phyloP scores from a whole-genome alignment of 2,329 filamentous ascomycete genomes.

The Ophiostoma angusticollis region DNA sequence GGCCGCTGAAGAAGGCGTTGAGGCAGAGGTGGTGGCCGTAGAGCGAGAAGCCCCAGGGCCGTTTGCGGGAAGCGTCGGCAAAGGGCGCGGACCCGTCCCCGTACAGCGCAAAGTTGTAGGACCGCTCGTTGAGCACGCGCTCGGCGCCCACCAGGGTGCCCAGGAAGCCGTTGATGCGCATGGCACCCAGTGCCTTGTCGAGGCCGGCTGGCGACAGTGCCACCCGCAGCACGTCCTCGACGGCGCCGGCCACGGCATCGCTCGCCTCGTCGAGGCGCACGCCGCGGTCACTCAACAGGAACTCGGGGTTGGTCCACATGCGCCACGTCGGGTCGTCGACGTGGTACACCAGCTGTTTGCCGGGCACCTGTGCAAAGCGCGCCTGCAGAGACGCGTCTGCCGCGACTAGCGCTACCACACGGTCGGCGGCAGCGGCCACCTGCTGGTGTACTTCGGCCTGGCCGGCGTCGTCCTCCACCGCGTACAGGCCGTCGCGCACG shows the following conservation, averaged over 20 bases:
- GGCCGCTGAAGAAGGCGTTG: conserved; percentile 52
- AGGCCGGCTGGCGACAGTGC: conserved; percentile 60
- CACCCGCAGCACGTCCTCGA: conserved; percentile 41
- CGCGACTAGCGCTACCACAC: conserved; percentile 32
- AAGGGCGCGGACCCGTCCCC: background rate
- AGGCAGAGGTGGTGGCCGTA: conserved; percentile 73
- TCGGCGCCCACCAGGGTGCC: conserved; percentile 52
- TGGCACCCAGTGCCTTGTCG: conserved; percentile 53
- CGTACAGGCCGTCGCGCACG: background rate
- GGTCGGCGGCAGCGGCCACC: conserved; percentile 40
- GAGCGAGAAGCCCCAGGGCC: conserved; percentile 59
- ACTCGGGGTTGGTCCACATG: conserved; percentile 60
- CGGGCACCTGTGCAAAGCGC: too few species aligned
- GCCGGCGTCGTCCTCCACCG: conserved; percentile 49
- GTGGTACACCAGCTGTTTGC: too few species aligned
- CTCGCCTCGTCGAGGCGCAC: conserved; percentile 52
- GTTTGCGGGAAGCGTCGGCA: conserved; percentile 32
- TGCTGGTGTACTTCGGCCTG: conserved; percentile 40
- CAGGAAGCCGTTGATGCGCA: conserved; percentile 65
- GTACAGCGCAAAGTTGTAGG: conserved; percentile 38
- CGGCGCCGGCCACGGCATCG: conserved; percentile 29
- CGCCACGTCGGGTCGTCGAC: conserved; percentile 62
- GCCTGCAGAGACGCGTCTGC: too few species aligned
- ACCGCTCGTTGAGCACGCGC: conserved; percentile 57
- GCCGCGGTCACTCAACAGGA: conserved; percentile 55